Conservation (phyloP, 768 basidiomycete species). For the Amyloporia xantha region DNA sequence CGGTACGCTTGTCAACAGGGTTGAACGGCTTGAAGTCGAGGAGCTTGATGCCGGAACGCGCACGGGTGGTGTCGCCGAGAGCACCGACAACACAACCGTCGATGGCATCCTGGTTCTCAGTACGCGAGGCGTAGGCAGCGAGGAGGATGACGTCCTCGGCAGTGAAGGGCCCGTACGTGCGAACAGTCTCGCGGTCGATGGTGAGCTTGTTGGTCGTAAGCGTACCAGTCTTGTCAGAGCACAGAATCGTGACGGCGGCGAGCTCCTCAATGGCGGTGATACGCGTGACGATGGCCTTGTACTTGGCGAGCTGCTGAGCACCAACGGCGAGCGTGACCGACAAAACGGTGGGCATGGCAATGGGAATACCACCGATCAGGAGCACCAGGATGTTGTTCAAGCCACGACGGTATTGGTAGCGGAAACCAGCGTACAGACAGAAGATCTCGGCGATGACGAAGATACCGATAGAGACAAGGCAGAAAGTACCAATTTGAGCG, state of each 20-base stretch:
- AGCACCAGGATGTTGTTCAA: slow-evolving; percentile 97
- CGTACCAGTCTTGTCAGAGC: slow-evolving; percentile 98
- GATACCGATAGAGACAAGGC: slow-evolving; percentile 98
- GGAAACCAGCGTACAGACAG: slow-evolving; percentile 93
- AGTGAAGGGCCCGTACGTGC: slow-evolving; percentile 85
- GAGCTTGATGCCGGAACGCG: slow-evolving; percentile 90
- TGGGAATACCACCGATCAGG: slow-evolving; percentile 99
- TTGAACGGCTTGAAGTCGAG: slow-evolving; percentile 99
- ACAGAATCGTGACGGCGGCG: slow-evolving; percentile 96
- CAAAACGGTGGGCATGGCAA: slow-evolving; percentile 98
- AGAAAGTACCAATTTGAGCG: slow-evolving; percentile 93
- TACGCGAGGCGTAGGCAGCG: slow-evolving; percentile 97
- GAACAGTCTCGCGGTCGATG: slow-evolving; percentile 89
- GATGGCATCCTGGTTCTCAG: slow-evolving; percentile 98
- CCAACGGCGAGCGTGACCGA: slow-evolving; percentile 98
- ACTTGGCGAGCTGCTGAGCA: slow-evolving; percentile 97
- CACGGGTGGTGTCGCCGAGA: slow-evolving; percentile 62
- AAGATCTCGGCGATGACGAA: slow-evolving; percentile 98
- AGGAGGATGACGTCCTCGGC: slow-evolving; percentile 93
- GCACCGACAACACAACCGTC: slow-evolving; percentile 81
- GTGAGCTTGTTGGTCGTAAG: slow-evolving; percentile 98
- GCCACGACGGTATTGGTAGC: slow-evolving; percentile 86
- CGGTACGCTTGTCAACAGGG: slow-evolving; percentile 98
- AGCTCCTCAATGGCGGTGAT: slow-evolving; percentile 99
- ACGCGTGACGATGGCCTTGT: slow-evolving; percentile 99